Base-by-base conservation (phyloP, 306 rosid species). In the Vigna trinervia region DNA sequence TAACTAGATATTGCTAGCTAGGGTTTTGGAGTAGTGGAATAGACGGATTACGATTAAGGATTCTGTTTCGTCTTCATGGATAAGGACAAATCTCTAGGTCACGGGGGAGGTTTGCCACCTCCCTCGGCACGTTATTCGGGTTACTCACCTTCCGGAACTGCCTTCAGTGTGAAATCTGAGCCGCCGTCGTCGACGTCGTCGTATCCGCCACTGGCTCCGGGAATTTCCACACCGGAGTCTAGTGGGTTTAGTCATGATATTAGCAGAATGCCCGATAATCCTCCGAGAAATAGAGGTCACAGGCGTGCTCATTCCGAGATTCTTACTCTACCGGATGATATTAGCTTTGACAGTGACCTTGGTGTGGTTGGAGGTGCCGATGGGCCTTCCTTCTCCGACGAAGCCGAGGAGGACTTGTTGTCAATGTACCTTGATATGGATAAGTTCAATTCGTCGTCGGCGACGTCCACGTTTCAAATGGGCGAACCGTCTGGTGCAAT, bases 341-440 rank as follows among this genome's bases (percentile, higher is more conserved):
- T 94, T 75, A 90, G 98, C 81, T 94, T 94, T 5, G 97, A 90
- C 60, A 90, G 97, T 80, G 98, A 92, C 60, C 97, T 94, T 52
- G 98, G 98, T 74, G 91, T 94, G 13, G 96, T 92, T 71, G 98
- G 98, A 36, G 94, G 89, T 10, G 90, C 83, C n/a, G 96, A 94
- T 74, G 97, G 91, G 12, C 98, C 97, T 14, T 91, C 98, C 0
- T 85, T 88, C 70, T 94, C 98, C 0, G 98, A 94, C 79, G 98
- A 94, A 20, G 87, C 98, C 1, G 98, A 94, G 87, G 98, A 92
- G 56, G 96, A 94, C 87, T 82, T 94, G 81, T 72, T 94, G 2
- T 94, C 98, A 0, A 85, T 94, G 94, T 94, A 94, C 84, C 94
- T 94, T 67, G 97, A 94, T 84, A 89, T 94, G 98, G 98, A 94